Conservation (phyloP, 1,139 yeast species). For the Blastobotrys indianensis region DNA sequence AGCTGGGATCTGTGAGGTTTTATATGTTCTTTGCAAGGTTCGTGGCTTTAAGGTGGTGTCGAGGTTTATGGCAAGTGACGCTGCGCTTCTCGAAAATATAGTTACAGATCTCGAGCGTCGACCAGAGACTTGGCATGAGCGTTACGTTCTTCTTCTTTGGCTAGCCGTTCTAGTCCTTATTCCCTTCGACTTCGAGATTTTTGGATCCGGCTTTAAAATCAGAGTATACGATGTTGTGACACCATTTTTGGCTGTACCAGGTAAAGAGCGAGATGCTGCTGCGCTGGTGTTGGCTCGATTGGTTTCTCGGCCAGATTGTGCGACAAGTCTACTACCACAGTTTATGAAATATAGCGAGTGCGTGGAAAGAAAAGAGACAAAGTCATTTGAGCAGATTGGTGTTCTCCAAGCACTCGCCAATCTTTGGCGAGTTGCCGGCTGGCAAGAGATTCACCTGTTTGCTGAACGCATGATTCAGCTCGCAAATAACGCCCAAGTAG, state of each 20-base stretch:
- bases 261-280: slow-evolving; percentile 47
- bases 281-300: slow-evolving; percentile 39
- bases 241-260: slow-evolving; percentile 37
- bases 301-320: slow-evolving; percentile 37
- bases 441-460: slow-evolving; percentile 13
- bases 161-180: slow-evolving; percentile 58
- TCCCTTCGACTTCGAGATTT: slow-evolving; percentile 56
- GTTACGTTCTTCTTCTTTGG: slow-evolving; percentile 66
- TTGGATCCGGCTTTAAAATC: slow-evolving; percentile 34
- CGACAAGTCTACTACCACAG: slow-evolving; percentile 17
- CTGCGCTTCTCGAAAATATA: slow-evolving; percentile 40
- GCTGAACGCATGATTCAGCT: slow-evolving; percentile 4
- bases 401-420: slow-evolving; percentile 23
- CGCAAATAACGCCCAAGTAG: neutral
- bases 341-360: slow-evolving; percentile 16
- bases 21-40: slow-evolving; percentile 59
- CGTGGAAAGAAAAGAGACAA: slow-evolving; percentile 1
- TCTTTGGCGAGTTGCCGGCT: slow-evolving; percentile 14
- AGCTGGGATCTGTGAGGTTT: slow-evolving; percentile 22
- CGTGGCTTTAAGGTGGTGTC: slow-evolving; percentile 58
- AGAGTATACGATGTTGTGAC: slow-evolving; percentile 37
- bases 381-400: slow-evolving; percentile 22
- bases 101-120: slow-evolving; percentile 5
- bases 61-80: slow-evolving; percentile 55
- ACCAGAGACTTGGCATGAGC: slow-evolving; percentile 46